These are phyloP conservation scores for Sphagnurus paluster DNA, from an alignment of 1,284 basidiomycete genomes.

Conservation along the genomic window DNA sequence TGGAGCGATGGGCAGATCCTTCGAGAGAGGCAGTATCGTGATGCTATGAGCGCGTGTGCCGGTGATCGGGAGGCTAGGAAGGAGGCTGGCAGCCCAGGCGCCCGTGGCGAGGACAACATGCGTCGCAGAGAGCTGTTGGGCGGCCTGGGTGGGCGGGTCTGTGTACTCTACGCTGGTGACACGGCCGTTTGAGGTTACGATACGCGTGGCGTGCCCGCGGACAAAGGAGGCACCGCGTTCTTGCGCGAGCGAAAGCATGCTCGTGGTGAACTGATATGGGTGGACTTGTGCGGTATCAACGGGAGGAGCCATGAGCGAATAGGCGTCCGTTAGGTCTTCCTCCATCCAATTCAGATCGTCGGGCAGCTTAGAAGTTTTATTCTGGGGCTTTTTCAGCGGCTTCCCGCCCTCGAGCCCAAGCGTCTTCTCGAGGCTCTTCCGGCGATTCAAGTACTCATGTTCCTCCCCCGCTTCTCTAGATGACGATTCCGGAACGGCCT, in stretches of 20 bases:
- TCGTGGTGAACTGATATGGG: slow-evolving; percentile 77
- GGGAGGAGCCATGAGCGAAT: slow-evolving; percentile 58
- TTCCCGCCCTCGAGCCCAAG: slow-evolving; percentile 42
- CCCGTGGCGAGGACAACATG: slow-evolving; percentile 80
- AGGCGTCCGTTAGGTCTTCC: slow-evolving; percentile 56
- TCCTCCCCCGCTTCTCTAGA: slow-evolving; percentile 21
- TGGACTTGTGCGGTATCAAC: slow-evolving; percentile 80
- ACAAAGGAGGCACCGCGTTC: slow-evolving; percentile 47
- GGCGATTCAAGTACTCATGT: slow-evolving; percentile 27
- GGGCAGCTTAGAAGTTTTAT: slow-evolving; percentile 46
- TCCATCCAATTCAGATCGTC: slow-evolving; percentile 65
- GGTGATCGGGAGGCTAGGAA: slow-evolving; percentile 53
- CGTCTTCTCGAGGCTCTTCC: slow-evolving; percentile 57
- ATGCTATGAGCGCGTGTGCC: slow-evolving; percentile 70
- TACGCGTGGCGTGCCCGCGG: slow-evolving; percentile 40
- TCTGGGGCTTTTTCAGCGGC: slow-evolving; percentile 21
- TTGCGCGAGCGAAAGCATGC: slow-evolving; percentile 70
- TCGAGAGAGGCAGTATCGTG: slow-evolving; percentile 49
- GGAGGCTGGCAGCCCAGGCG: slow-evolving; percentile 78
- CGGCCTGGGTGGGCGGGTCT: slow-evolving; percentile 28
- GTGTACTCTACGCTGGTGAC: slow-evolving; percentile 58
- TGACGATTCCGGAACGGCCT: slow-evolving; percentile 21
- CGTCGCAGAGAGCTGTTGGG: slow-evolving; percentile 48
- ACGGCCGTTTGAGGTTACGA: slow-evolving; percentile 38
- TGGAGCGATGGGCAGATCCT: slow-evolving; percentile 46